These are phyloP conservation scores for Trypanosoma lewisi DNA, from an alignment of 208 protist species.

Conservation along the genomic window DNA sequence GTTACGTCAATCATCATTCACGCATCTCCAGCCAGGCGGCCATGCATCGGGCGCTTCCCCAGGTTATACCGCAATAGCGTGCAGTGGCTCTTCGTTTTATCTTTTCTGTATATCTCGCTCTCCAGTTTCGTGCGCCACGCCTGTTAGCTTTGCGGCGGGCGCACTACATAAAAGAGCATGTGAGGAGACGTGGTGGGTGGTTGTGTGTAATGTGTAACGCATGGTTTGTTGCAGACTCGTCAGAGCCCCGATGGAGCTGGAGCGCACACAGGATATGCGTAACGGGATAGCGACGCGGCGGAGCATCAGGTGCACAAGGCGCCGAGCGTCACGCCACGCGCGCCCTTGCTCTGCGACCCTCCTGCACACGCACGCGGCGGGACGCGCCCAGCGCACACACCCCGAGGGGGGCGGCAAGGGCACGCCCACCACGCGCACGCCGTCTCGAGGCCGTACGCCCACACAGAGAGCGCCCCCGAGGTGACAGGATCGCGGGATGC, in stretches of 20 bases:
- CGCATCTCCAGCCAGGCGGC: background rate
- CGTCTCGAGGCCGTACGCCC: slow-evolving; percentile 29
- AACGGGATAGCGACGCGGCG: slow-evolving; percentile 26
- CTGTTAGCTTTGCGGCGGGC: slow-evolving; percentile 12
- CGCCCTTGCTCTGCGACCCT: slow-evolving; percentile 28
- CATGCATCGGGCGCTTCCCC: slow-evolving; percentile 1
- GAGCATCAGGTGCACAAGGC: slow-evolving; percentile 28
- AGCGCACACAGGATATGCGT: slow-evolving; percentile 43
- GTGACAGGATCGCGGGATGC: slow-evolving; percentile 21
- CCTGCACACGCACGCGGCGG: slow-evolving; percentile 6
- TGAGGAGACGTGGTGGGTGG: background rate
- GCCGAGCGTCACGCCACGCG: slow-evolving; percentile 28
- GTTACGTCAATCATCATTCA: slow-evolving; percentile 30
- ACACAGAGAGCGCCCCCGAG: slow-evolving; percentile 31
- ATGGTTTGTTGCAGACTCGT: slow-evolving; percentile 37
- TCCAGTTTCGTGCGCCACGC: slow-evolving; percentile 13
- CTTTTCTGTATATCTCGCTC: background rate
- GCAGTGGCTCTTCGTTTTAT: no score
- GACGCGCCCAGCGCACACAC: background rate
- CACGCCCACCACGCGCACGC: background rate
- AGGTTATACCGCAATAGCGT: no score
- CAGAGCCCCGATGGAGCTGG: slow-evolving; percentile 34
- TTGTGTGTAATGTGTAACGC: slow-evolving; percentile 27
- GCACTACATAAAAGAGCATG: slow-evolving; percentile 23
- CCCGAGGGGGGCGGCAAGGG: no score